Conservation (phyloP, 2,329 filamentous ascomycete species). For the Penicillium sp. region DNA sequence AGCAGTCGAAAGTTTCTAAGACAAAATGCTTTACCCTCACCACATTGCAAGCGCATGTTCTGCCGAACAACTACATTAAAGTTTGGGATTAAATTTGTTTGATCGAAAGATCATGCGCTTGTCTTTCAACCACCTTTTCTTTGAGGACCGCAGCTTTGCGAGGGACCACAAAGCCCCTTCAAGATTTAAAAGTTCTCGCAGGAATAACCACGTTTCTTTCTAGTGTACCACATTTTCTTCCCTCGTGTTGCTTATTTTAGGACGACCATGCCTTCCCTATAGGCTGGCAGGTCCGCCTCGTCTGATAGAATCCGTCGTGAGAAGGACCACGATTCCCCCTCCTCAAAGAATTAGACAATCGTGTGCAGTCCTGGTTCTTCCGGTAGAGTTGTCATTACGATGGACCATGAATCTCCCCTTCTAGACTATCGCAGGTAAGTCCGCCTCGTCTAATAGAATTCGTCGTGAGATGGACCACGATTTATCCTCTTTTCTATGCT, state of each 20-base stretch:
- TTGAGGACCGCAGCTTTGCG: neutral
- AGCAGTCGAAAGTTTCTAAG: neutral
- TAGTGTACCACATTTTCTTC: neutral
- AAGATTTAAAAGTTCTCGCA: neutral
- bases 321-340: neutral
- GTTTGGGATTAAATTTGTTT: neutral
- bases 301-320: neutral
- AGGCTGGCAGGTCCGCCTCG: neutral
- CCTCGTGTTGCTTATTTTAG: neutral
- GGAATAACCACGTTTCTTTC: neutral
- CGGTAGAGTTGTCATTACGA: neutral
- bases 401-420: neutral
- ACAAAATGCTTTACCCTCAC: neutral
- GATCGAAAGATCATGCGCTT: neutral
- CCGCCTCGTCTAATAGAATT: too few species aligned
- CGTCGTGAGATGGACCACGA: too few species aligned
- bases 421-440: too few species aligned
- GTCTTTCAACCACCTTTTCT: neutral
- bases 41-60: neutral
- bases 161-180: neutral
- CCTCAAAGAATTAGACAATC: neutral
- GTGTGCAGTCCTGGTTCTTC: neutral
- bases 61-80: neutral
- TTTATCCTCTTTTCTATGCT: too few species aligned
- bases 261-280: neutral